Evolutionary conservation across 2,329 filamentous ascomycete genomes (phyloP).

Genomic region (Penicillium aurantiogriseum): DNA sequence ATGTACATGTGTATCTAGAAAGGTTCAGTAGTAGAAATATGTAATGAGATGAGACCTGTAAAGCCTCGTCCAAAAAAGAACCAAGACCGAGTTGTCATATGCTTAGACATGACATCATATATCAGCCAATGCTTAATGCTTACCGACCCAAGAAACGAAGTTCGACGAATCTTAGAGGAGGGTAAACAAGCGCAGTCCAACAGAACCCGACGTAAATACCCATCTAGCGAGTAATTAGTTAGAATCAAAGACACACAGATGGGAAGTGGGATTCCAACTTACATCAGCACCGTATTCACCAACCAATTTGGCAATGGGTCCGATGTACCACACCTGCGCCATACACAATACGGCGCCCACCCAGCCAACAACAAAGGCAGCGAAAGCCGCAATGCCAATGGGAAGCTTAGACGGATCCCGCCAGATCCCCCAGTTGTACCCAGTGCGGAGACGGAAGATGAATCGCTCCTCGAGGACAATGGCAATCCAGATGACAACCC

Average conservation of each 20-base stretch:
- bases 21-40: neutral
- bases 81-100: neutral
- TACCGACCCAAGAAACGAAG: constrained; percentile 51
- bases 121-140: neutral
- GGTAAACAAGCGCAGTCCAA: constrained; percentile 59
- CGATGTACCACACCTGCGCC: constrained; percentile 69
- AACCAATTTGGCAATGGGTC: constrained; percentile 59
- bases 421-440: constrained; percentile 63
- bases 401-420: constrained; percentile 59
- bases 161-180: constrained; percentile 54
- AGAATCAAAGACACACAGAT: constrained; percentile 11
- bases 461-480: constrained; percentile 60
- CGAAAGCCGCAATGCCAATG: constrained; percentile 60
- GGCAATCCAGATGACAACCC: constrained; percentile 64
- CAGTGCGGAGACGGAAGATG: constrained; percentile 55
- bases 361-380: constrained; percentile 65
- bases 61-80: neutral
- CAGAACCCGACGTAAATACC: constrained; percentile 61
- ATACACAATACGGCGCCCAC: constrained; percentile 64
- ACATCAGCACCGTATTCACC: constrained; percentile 59
- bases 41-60: neutral
- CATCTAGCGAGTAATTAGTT: constrained; percentile 39
- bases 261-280: constrained; percentile 29
- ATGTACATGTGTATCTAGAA: neutral
- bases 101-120: neutral